Base-by-base conservation (phyloP, 2,329 filamentous ascomycete species). In the Beauveria varroae region DNA sequence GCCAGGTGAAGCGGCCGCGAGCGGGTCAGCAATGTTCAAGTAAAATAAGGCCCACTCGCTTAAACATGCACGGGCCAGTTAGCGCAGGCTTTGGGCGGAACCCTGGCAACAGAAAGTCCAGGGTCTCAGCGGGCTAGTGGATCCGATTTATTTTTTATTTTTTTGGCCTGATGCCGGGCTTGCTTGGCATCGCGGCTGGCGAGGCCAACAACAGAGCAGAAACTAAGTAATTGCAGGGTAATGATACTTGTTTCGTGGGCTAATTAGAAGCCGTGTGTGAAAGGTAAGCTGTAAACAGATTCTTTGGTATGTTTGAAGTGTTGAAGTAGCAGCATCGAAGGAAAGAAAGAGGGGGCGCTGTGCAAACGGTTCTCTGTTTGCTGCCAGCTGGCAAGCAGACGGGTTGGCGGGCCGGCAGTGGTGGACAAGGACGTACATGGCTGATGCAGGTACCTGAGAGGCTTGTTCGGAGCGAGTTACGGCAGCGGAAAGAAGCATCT, bases 21-120 rank as follows among this genome's bases (percentile, higher is more conserved):
- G 47, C 56, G 55, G 56, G 56, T 67, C 64, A 69, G 67, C 63
- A 68, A 71, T 71, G 68, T 70, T 52, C 47, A 50, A 53, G 37
- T 60, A 34, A 60, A 54, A 54, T 54, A 67, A 69, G 69, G 59
- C 67, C 68, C 68, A 70, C 68, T 70, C 68, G 65, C 69, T 70
- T 70, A 67, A 66, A 65, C 61, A 62, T 63, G 69, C 69, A 71
- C 68, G 64, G 69, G 62, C 69, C 69, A 70, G 62, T 63, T 37
- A 51, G 49, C 47, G 49, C n/a, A 20, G 50, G 18, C 24, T 24
- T 26, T 54, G 44, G 26, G 34, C 50, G 49, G 61, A 47, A 28
- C 55, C 61, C 61, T 57, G 49, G 55, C 61, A 62, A 62, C 61
- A 57, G 37, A 57, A n/a, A 26, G 14, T 12, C 26, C 41, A 41